Evolutionary conservation across 148 eudicot genomes (phyloP).

Genomic region (Beta vulgaris): DNA sequence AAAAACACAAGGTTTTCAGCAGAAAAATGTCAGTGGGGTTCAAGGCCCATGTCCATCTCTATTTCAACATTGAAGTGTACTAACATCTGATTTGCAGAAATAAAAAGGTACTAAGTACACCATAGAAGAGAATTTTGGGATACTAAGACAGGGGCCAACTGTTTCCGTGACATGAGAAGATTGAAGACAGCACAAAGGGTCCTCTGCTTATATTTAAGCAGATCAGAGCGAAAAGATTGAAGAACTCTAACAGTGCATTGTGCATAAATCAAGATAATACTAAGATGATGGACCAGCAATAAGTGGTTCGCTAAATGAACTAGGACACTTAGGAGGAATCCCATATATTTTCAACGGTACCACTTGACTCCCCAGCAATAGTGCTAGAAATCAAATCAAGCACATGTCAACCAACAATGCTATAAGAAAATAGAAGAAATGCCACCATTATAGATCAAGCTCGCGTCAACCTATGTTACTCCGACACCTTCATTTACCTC

Average conservation of each 20-base stretch:
- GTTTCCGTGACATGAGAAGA: neutral
- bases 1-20: neutral
- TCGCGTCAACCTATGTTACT: too few species aligned
- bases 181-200: too few species aligned
- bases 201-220: neutral
- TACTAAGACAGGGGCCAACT: neutral
- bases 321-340: neutral
- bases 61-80: neutral
- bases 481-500: too few species aligned
- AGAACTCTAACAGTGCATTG: neutral
- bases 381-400: neutral
- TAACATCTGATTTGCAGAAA: neutral
- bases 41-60: neutral
- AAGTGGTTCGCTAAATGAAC: neutral
- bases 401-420: neutral
- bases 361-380: too few species aligned
- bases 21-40: neutral
- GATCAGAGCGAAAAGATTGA: neutral
- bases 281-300: neutral
- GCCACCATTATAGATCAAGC: neutral
- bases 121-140: neutral
- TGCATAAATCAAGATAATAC: neutral
- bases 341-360: neutral
- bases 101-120: neutral
- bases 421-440: neutral